Base-by-base conservation (phyloP, 129 eudicot species). In the Deinandra increscens region DNA sequence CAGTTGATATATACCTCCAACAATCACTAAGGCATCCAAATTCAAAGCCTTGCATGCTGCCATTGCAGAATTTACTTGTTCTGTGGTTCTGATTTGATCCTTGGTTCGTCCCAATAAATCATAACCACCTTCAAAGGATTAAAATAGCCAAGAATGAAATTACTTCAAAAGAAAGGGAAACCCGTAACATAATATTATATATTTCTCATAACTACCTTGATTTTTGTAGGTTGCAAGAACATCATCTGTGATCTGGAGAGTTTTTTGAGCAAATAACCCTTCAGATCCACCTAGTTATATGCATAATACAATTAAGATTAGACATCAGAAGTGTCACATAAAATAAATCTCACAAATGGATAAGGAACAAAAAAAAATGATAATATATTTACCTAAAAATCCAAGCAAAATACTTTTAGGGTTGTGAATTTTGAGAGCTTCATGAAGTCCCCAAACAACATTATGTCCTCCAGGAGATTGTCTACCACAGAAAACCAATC, bases 401-500 rank as follows among this genome's bases (percentile, higher is more conserved):
- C 99, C 99, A 41, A 89, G 91, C 83, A 94, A 78, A 33, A 75
- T 76, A 74, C 86, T 94, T 68, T 82, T 82, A 14, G 85, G 84
- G 66, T 94, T 94, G 85, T 94, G 99, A 74, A 74, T 81, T 75
- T 89, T 85, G 73, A 94, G 88, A 74, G 99, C 99, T 69, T 85
- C 81, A 68, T 78, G 82, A 74, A 94, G 99, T 19, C 99, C 99
- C 99, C 99, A 94, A 58, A 94, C 78, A 56, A 94, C 96, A 85
- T 94, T 94, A 78, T 94, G 99, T 74, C 99, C 99, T 78, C 99
- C 99, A 68, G 99, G 99, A 74, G 99, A 94, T 79, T 94, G 99
- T 78, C 99, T 83, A 60, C 99, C 99, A 34, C 96, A 90, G 81
- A 94, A 94, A 42, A 94, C 97, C 60, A 94, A 63, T 41, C 99